Evolutionary conservation across 2,329 filamentous ascomycete species (phyloP), one percentile per base, ranked within the genome.

Genomic region (Geosmithia morbida): DNA sequence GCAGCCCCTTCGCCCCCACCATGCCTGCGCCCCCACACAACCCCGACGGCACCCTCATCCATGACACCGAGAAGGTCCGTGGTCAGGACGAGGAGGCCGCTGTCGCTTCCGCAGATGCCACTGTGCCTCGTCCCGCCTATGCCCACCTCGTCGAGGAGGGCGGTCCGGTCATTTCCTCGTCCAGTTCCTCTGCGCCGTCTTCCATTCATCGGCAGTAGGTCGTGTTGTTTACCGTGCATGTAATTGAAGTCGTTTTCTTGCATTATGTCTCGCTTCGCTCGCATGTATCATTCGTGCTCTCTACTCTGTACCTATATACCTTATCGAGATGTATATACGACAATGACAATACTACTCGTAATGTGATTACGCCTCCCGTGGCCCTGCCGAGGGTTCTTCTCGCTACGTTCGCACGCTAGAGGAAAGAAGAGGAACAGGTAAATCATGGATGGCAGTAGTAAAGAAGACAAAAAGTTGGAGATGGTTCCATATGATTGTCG

Each of bases 1-100:
- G 61, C 46, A 66, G 61, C 52, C 61, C 59, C 48, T 69, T 43
- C 17, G 19, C 26, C 17, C 26, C 8, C 26, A 18, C 18, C 42
- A 11, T 22, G n/a, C 8, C 42, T 16, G 19, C 42, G 7, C 33
- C 33, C 6, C 33, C 33, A 3, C 33, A 37, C 11, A 37, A 37
- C 33, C 33, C 33, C 10, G 33, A 37, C 11, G 33, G 33, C 33
- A 37, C 33, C 33, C 33, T 37, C 26, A 43, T 43, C 26, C 18
- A 43, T 6, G 20, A 20, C 8, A 3, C 1, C 10, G 17, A 43
- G 13, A 43, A n/a, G 26, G 8, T 13, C 6, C 13, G 13, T 26
- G 22, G 22, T 8, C 22, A 26, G 22, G 33, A 37, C 11, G 33
- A 37, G 33, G 33, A 37, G 33, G 14, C 33, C 11, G 33, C 33